Evolutionary conservation across 495 filamentous ascomycete species (phyloP), one percentile per base, ranked within the genome.

Genomic region (Hyphodiscus hymeniophilus): DNA sequence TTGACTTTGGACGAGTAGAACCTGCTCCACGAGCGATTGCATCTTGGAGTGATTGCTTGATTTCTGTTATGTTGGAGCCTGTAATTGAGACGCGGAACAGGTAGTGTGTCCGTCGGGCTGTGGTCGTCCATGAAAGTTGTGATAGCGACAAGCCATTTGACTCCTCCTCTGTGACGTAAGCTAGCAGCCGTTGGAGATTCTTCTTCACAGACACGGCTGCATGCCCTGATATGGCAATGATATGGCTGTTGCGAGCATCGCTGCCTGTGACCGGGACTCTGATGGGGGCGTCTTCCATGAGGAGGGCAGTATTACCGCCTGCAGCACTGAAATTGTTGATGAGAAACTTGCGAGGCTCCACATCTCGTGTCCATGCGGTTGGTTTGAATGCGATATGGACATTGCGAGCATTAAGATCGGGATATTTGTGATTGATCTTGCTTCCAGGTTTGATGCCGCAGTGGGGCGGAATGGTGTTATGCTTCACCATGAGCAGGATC

Each of bases 401-500:
- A 48, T 87, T 86, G 17, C 87, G 81, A 43, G 86, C 74, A 0
- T 66, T 65, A 1, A 90, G 65, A 59, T 91, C 83, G 20, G 75
- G 87, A 68, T 89, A 91, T 26, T 75, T 84, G 13, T 84, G 76
- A 73, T 94, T 78, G 72, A 91, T 75, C 65, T 79, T 77, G 8
- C 36, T 21, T 16, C 18, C 18, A 2, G 70, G 76, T 66, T 92
- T 91, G 70, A 90, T 89, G 13, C 87, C 88, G 45, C 84, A 81
- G 50, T 92, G 87, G 6, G 87, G 84, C 4, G 88, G 87, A 40
- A 96, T 94, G 28, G 69, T 66, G 24, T 68, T 71, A 49, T 71
- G 55, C 81, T 85, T 58, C 90, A 95, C 67, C 88, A 95, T 95
- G 63, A 94, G 61, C 42, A 95, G 62, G 1, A 92, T 79, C 66